phyloP scores from a whole-genome alignment of 148 eudicot genomes.

The Polygonum aviculare region DNA sequence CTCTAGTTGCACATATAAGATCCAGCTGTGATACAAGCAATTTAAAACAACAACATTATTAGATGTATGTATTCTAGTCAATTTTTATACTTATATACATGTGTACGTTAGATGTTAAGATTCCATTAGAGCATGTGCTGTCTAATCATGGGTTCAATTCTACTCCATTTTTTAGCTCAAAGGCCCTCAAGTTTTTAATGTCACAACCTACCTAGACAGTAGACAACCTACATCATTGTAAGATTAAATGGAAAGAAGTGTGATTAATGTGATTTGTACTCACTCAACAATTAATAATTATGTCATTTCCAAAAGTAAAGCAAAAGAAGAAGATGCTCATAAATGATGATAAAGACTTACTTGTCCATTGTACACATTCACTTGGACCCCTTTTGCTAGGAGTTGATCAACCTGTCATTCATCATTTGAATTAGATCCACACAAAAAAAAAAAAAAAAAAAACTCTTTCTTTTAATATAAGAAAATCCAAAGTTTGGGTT shows the following conservation, averaged over 20 bases:
- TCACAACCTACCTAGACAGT: neutral
- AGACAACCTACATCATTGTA: neutral
- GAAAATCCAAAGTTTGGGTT: neutral
- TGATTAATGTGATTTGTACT: neutral
- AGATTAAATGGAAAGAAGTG: neutral
- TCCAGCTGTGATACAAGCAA: slow-evolving; percentile 48
- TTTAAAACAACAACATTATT: neutral
- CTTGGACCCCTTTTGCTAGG: slow-evolving; percentile 41
- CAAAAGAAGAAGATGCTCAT: neutral
- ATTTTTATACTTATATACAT: neutral
- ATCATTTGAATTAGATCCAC: neutral
- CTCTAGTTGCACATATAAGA: slow-evolving; percentile 77
- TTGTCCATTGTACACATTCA: slow-evolving; percentile 62
- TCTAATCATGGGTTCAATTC: neutral
- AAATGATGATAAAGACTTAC: slow-evolving; percentile 24
- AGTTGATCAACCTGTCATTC: slow-evolving; percentile 51
- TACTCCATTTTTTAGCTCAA: neutral
- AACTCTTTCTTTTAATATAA: neutral
- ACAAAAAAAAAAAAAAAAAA: neutral
- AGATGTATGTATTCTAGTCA: neutral
- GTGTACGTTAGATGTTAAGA: neutral
- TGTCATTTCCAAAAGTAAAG: neutral
- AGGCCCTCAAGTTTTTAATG: neutral
- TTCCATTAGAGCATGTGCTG: neutral
- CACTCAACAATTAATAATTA: neutral